phyloP scores from a whole-genome alignment of 1,139 yeast genomes.

The Scheffersomyces parashehatae region DNA sequence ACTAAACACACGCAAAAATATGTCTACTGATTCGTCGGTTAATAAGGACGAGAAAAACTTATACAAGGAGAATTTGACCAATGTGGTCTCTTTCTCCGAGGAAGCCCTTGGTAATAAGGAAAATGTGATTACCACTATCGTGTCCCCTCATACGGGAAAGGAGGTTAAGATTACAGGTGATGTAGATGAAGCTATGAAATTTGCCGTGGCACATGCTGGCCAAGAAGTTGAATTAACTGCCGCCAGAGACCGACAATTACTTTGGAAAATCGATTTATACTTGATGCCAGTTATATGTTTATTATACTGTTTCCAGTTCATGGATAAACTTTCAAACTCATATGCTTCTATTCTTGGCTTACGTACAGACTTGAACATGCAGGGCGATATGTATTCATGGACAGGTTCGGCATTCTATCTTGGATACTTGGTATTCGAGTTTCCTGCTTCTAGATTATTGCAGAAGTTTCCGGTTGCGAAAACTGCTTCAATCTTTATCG shows the following conservation, averaged over 20 bases:
- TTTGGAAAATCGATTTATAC: slow-evolving; percentile 52
- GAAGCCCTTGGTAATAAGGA: slow-evolving; percentile 22
- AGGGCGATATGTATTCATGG: slow-evolving; percentile 55
- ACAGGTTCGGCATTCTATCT: slow-evolving; percentile 57
- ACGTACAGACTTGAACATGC: slow-evolving; percentile 47
- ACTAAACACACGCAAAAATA: too few species aligned
- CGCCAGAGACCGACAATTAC: slow-evolving; percentile 4
- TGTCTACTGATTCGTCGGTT: neutral
- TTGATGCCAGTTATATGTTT: slow-evolving; percentile 57
- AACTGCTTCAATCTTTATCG: slow-evolving; percentile 31
- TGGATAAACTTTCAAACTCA: slow-evolving; percentile 63
- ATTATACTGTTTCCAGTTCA: slow-evolving; percentile 58
- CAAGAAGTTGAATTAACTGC: slow-evolving; percentile 1
- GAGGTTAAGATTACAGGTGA: slow-evolving; percentile 30
- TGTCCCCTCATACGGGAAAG: slow-evolving; percentile 29
- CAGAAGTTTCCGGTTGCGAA: slow-evolving; percentile 48
- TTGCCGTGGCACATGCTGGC: slow-evolving; percentile 16
- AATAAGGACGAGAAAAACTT: slow-evolving; percentile 11
- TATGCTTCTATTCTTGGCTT: slow-evolving; percentile 66
- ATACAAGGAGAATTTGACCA: slow-evolving; percentile 8
- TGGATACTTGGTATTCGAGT: slow-evolving; percentile 51
- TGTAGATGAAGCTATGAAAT: slow-evolving; percentile 36
- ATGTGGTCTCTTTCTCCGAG: slow-evolving; percentile 22
- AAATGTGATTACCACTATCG: slow-evolving; percentile 26
- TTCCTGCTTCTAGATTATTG: slow-evolving; percentile 42